A percentile compares a stretch with the other conserved stretches of the same genome.
Conservation (phyloP, 2,329 filamentous ascomycete species). For the Niveomyces coronatus region DNA sequence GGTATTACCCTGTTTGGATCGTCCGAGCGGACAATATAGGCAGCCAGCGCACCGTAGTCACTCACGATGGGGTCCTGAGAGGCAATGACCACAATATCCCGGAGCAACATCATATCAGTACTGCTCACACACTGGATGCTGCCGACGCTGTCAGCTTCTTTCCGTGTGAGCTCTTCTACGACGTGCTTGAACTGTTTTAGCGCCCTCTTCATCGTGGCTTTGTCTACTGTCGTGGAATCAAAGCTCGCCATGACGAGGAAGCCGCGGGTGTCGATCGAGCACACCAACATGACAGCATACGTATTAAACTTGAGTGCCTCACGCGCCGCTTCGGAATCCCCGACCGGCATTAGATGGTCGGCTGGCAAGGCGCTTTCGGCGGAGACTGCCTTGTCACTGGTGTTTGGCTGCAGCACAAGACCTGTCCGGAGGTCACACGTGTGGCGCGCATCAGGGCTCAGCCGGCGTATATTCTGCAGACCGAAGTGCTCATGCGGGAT, state of each 20-base stretch:
- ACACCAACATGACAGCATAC: conserved; percentile 56
- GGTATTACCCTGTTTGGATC: conserved; percentile 27
- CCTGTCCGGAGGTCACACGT: conserved; percentile 47
- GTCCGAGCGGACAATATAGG: conserved; percentile 30
- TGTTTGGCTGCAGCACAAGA: conserved; percentile 41
- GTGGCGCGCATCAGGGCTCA: conserved; percentile 43
- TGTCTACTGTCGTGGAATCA: conserved; percentile 48
- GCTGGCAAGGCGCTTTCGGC: conserved; percentile 29
- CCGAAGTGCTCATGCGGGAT: conserved; percentile 57
- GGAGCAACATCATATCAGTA: conserved; percentile 24
- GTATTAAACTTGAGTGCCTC: conserved; percentile 50
- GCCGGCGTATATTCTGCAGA: conserved; percentile 46
- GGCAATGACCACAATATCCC: conserved; percentile 15
- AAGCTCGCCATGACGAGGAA: conserved; percentile 55
- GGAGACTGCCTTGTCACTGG: conserved; percentile 19
- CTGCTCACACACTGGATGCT: conserved; percentile 25
- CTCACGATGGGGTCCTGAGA: conserved; percentile 12
- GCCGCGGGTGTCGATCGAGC: conserved; percentile 44
- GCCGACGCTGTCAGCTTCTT: conserved; percentile 21
- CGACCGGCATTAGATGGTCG: conserved; percentile 42
- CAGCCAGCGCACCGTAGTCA: conserved; percentile 18
- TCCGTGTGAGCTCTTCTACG: conserved; percentile 37
- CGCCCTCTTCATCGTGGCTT: conserved; percentile 40
- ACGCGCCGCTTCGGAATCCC: conserved; percentile 45
- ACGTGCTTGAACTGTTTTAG: conserved; percentile 41